Conservation (phyloP, 2,329 filamentous ascomycete species). For the Botrytis porri region DNA sequence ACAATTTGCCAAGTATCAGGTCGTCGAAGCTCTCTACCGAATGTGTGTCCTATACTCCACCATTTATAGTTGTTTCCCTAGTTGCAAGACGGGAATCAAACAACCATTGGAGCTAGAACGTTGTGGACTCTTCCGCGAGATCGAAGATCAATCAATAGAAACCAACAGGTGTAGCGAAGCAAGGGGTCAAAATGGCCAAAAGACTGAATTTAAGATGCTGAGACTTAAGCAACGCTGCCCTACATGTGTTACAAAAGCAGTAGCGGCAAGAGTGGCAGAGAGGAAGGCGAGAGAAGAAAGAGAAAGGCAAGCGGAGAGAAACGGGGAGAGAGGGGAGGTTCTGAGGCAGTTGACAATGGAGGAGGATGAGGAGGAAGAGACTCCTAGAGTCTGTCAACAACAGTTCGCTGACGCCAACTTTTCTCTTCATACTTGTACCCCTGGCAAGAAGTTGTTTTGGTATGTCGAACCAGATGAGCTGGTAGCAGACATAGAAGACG, state of each 20-base stretch:
- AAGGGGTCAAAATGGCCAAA: neutral
- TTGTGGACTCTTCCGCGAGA: neutral
- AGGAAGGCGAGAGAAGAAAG: neutral
- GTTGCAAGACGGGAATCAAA: neutral
- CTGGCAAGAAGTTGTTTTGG: conserved; percentile 39
- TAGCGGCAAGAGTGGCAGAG: neutral
- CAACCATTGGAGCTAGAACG: neutral
- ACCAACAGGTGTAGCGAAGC: neutral
- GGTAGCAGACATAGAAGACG: conserved; percentile 25
- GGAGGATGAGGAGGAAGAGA: conserved; percentile 1
- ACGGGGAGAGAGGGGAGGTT: neutral
- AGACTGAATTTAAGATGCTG: neutral
- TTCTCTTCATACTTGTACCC: conserved; percentile 19
- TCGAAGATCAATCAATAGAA: neutral
- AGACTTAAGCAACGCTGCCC: neutral
- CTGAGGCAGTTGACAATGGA: neutral
- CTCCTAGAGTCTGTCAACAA: neutral
- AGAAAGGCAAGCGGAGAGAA: neutral
- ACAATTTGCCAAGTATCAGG: neutral
- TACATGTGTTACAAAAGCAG: neutral
- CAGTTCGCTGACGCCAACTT: neutral
- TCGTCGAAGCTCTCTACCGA: no score
- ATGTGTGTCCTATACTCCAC: neutral
- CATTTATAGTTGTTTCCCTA: neutral
- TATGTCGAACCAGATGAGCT: conserved; percentile 41